Percentiles rank a stretch among this genome's conserved stretches.
Conservation (phyloP, 805 yeast species). For the Wickerhamiella dianesei region DNA sequence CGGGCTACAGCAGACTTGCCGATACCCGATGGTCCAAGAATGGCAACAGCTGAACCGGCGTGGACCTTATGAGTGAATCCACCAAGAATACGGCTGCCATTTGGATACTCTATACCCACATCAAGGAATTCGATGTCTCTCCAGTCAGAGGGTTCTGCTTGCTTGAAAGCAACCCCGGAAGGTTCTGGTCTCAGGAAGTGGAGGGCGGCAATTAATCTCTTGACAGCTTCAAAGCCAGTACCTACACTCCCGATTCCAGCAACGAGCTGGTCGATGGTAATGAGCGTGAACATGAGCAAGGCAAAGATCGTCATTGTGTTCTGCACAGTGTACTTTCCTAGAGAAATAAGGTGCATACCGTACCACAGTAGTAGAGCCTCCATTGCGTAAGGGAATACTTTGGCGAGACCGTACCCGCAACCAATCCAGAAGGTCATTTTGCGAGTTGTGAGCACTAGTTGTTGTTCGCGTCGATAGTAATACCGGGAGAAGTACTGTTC, state of each 20-base stretch:
- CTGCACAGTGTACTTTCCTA: slow-evolving; percentile 39
- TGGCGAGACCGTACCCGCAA: slow-evolving; percentile 47
- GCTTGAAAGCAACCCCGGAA: neutral
- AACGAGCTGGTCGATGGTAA: slow-evolving; percentile 46
- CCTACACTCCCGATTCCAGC: slow-evolving; percentile 64
- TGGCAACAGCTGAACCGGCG: slow-evolving; percentile 42
- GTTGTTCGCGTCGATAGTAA: slow-evolving; percentile 17
- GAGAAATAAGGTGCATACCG: slow-evolving; percentile 60
- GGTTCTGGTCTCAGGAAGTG: neutral
- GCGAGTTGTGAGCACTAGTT: slow-evolving; percentile 31
- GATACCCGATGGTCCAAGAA: slow-evolving; percentile 78
- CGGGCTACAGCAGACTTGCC: slow-evolving; percentile 75
- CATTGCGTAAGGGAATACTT: slow-evolving; percentile 41
- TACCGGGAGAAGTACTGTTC: slow-evolving; percentile 32
- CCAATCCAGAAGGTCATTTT: slow-evolving; percentile 51
- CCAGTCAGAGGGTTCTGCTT: slow-evolving; percentile 5
- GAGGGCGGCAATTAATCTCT: slow-evolving; percentile 11
- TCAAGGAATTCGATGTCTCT: slow-evolving; percentile 6
- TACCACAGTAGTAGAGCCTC: slow-evolving; percentile 67
- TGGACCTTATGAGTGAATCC: slow-evolving; percentile 33
- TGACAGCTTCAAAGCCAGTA: slow-evolving; percentile 43
- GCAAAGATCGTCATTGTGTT: slow-evolving; percentile 58
- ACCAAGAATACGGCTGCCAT: slow-evolving; percentile 26
- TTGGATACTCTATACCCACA: slow-evolving; percentile 10
- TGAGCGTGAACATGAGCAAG: slow-evolving; percentile 57